phyloP scores from a whole-genome alignment of 768 basidiomycete genomes.

The Serendipita sp. region DNA sequence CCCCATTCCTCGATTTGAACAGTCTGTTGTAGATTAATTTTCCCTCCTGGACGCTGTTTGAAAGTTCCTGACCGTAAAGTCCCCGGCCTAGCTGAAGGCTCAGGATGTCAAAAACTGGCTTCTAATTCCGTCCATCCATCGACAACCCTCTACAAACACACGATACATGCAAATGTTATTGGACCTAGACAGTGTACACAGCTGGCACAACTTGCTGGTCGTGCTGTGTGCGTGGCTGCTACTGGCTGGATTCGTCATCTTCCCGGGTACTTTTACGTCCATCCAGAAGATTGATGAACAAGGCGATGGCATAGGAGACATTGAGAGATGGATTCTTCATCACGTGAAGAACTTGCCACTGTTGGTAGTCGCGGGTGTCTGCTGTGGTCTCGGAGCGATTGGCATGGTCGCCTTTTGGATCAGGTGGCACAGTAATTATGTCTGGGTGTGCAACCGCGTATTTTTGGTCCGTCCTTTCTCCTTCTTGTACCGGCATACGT shows the following conservation, averaged over 20 bases:
- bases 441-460: slow-evolving; percentile 42
- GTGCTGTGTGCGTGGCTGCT: slow-evolving; percentile 49
- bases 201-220: slow-evolving; percentile 32
- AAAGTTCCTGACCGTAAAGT: no score
- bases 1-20: no score
- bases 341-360: slow-evolving; percentile 1
- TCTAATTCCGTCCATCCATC: not conserved
- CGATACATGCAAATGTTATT: slow-evolving; percentile 48
- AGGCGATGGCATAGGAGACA: slow-evolving; percentile 26
- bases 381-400: slow-evolving; percentile 33
- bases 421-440: slow-evolving; percentile 41
- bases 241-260: slow-evolving; percentile 44
- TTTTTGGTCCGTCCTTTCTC: slow-evolving; percentile 23
- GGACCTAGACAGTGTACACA: slow-evolving; percentile 40
- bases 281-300: slow-evolving; percentile 21
- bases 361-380: slow-evolving; percentile 38
- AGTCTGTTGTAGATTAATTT: no score
- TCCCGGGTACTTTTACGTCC: slow-evolving; percentile 45
- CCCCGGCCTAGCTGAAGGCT: no score
- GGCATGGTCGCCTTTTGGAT: slow-evolving; percentile 49
- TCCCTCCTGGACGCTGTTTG: no score
- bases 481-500: not conserved
- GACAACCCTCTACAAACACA: slow-evolving; percentile 20
- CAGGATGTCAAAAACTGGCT: no score
- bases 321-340: not conserved